phyloP scores from a whole-genome alignment of 2,329 filamentous ascomycete species.

The Mycosphaerella arachidis region DNA sequence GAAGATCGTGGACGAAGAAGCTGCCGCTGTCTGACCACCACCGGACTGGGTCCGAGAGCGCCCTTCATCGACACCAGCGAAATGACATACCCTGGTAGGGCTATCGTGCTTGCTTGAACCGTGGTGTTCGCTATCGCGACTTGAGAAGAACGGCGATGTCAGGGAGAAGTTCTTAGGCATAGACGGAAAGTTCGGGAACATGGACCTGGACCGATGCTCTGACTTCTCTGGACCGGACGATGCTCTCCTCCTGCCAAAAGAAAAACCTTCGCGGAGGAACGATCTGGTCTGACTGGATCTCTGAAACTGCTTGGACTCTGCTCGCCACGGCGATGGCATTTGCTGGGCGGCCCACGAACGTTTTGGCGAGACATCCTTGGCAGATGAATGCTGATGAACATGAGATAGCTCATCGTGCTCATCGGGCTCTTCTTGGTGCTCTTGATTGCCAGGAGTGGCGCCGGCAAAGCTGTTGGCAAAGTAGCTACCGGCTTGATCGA shows the following conservation, averaged over 20 bases:
- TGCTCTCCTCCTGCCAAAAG: conserved; percentile 35
- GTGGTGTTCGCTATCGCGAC: conserved; percentile 1
- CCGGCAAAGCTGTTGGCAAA: conserved; percentile 35
- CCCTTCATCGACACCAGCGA: background rate
- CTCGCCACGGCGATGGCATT: conserved; percentile 45
- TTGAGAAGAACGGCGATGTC: conserved; percentile 23
- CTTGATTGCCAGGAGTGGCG: background rate
- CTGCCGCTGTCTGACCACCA: background rate
- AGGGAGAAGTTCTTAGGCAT: conserved; percentile 30
- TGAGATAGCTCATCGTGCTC: background rate
- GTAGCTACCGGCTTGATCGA: conserved; percentile 48
- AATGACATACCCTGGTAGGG: background rate
- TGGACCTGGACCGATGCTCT: conserved; percentile 24
- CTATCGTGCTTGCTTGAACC: background rate
- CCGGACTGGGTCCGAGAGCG: background rate
- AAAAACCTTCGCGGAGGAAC: conserved; percentile 37
- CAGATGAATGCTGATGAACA: background rate
- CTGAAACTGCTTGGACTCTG: conserved; percentile 35
- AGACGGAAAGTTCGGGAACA: conserved; percentile 28
- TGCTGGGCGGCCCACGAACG: background rate
- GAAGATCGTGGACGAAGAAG: background rate
- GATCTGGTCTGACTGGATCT: conserved; percentile 35
- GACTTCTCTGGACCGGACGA: conserved; percentile 36
- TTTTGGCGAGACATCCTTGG: background rate
- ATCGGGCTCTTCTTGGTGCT: conserved; percentile 10